phyloP scores from a whole-genome alignment of 2,329 filamentous ascomycete genomes.

The Pseudopyrenochaeta lycopersici region DNA sequence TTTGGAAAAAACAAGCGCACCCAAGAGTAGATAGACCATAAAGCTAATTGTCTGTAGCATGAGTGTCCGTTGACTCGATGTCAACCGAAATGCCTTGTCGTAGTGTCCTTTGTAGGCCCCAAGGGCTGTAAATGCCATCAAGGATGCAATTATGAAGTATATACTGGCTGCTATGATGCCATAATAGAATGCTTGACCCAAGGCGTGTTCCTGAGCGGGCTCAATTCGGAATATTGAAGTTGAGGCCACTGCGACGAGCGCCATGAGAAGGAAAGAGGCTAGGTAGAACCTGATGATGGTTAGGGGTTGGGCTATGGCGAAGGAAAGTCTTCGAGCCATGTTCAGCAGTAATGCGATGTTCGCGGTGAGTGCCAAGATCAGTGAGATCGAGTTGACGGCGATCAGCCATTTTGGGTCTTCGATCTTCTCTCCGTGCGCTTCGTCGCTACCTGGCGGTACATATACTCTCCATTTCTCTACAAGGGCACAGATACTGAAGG shows the following conservation, averaged over 20 bases:
- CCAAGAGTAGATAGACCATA: conserved; percentile 58
- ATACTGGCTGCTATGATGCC: conserved; percentile 65
- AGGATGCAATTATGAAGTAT: conserved; percentile 64
- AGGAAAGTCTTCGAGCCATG: conserved; percentile 65
- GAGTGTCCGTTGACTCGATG: conserved; percentile 63
- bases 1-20: conserved; percentile 57
- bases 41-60: conserved; percentile 64
- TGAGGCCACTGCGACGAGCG: conserved; percentile 59
- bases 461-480: conserved; percentile 65
- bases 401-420: conserved; percentile 65
- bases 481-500: conserved; percentile 65
- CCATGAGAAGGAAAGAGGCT: conserved; percentile 63
- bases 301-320: conserved; percentile 66
- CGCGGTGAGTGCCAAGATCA: conserved; percentile 62
- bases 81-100: conserved; percentile 65
- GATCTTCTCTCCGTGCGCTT: conserved; percentile 57
- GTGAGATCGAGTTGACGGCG: conserved; percentile 64
- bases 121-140: conserved; percentile 65
- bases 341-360: conserved; percentile 66
- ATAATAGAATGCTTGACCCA: conserved; percentile 68
- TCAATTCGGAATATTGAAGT: conserved; percentile 55
- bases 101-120: conserved; percentile 65
- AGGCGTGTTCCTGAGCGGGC: conserved; percentile 54
- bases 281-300: conserved; percentile 68
- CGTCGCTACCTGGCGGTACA: conserved; percentile 56